These are phyloP conservation scores for Diaporthe nobilis DNA, from an alignment of 2,329 filamentous ascomycete genomes.

Conservation along the genomic window DNA sequence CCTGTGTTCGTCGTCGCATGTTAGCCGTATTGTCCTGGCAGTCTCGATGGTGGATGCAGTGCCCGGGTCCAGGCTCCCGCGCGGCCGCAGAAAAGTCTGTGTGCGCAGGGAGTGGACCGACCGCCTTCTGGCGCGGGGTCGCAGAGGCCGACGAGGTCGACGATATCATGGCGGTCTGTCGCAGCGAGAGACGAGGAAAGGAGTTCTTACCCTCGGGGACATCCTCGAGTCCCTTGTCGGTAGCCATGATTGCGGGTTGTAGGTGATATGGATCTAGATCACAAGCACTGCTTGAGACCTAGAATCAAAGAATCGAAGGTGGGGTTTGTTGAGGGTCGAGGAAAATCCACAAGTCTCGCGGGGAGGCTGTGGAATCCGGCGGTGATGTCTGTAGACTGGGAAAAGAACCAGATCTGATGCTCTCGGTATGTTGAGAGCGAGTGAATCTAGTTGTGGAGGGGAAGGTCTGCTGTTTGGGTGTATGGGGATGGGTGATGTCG, in stretches of 20 bases:
- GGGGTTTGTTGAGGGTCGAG: constrained; percentile 49
- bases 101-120: constrained; percentile 26
- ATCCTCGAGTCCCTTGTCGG: constrained; percentile 98
- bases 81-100: constrained; percentile 28
- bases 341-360: constrained; percentile 54
- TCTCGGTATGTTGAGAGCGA: constrained; percentile 60
- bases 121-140: constrained; percentile 36
- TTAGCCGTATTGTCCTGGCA: constrained; percentile 35
- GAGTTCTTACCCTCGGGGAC: constrained; percentile 86
- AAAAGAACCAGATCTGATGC: constrained; percentile 63
- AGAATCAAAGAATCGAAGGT: constrained; percentile 60
- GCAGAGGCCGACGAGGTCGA: constrained; percentile 32
- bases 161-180: constrained; percentile 10
- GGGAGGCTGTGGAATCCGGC: constrained; percentile 48
- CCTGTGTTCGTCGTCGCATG: constrained; percentile 65
- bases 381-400: constrained; percentile 44
- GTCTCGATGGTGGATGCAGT: not conserved
- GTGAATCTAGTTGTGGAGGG: constrained; percentile 39
- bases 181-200: constrained; percentile 34
- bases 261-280: constrained; percentile 71
- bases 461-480: constrained; percentile 33
- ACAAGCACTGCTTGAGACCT: constrained; percentile 86
- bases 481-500: constrained; percentile 36
- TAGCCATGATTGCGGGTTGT: constrained; percentile 94
- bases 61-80: constrained; percentile 8